Percentiles rank a stretch among this genome's conserved stretches.
These are phyloP conservation scores for Austroboletus rostrupii DNA, from an alignment of 1,284 basidiomycete genomes.

Conservation along the genomic window DNA sequence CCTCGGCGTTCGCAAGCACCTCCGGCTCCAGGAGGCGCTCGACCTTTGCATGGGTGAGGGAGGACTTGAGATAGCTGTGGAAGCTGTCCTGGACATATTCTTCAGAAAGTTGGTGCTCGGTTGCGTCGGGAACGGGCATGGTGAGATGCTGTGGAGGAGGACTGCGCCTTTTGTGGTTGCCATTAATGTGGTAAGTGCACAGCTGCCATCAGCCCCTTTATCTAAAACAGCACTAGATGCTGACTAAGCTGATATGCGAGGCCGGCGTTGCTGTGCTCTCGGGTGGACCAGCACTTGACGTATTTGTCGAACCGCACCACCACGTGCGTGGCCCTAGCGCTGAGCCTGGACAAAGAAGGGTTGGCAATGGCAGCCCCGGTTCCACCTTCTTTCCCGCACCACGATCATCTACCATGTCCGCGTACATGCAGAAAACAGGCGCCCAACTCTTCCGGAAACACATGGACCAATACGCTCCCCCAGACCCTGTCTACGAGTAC, in stretches of 20 bases:
- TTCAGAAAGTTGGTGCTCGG: conserved; percentile 44
- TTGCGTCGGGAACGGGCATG: conserved; percentile 16
- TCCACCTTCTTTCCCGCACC: neutral
- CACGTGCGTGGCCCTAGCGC: neutral
- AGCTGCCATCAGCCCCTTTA: neutral
- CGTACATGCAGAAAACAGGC: conserved; percentile 46
- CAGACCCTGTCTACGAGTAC: conserved; percentile 78
- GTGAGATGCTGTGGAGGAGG: neutral
- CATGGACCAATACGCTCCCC: conserved; percentile 61
- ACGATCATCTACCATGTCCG: conserved; percentile 27
- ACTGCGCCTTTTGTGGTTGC: neutral
- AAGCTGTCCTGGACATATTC: conserved; percentile 69
- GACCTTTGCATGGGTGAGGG: conserved; percentile 68
- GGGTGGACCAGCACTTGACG: conserved; percentile 11
- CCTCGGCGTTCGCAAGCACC: conserved; percentile 68
- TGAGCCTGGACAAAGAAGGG: neutral
- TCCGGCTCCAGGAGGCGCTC: conserved; percentile 70
- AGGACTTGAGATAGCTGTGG: conserved; percentile 74
- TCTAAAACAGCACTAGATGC: neutral
- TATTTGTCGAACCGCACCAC: conserved; percentile 10
- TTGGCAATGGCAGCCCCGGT: neutral
- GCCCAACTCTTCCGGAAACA: conserved; percentile 60
- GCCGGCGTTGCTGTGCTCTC: conserved; percentile 4
- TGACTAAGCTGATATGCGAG: neutral
- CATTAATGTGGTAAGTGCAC: neutral